Base-by-base conservation (phyloP, 1,139 yeast genomes). In the Blastobotrys persicus region DNA sequence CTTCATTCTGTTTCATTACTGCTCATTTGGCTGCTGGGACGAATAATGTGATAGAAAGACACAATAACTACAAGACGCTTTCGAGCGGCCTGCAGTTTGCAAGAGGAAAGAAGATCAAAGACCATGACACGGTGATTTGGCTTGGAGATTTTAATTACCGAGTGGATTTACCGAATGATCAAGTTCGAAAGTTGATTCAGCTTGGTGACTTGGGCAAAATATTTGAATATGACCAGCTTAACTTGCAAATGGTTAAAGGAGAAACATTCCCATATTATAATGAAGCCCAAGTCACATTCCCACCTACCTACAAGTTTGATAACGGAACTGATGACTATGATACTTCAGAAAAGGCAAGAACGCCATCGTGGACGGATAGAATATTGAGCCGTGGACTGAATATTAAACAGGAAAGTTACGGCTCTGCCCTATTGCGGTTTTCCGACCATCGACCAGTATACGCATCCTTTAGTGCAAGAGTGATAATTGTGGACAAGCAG, bases 301-400 rank as follows among this genome's bases (percentile, higher is more conserved):
- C 83, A 45, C 98, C 98, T 9, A 92, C 98, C 0, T 92, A 92
- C 68, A 92, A 92, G 64, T 92, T 85, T 67, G 96, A 92, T 64
- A 88, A 88, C 51, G 95, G 95, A 2, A 88, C 96, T 0, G 80
- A 80, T 45, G 71, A 70, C 4, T 92, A 89, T 65, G 98, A 92
- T 66, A 79, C 95, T 0, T 85, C 95, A 13, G 98, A 92, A 58
- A 92, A 92, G 65, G 85, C 84, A 64, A 77, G 98, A 57, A 85
- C 86, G 20, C 98, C 98, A 1, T 89, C 98, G 0, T 92, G 98
- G 98, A 92, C 98, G 0, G 98, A 92, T 70, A 73, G 99, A 47
- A 80, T 85, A 47, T 59, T 85, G 47, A 74, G 75, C 47, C 74
- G 79, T 38, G 77, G 77, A n/a, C 46, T 63, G n/a, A 71, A 76